phyloP scores from a whole-genome alignment of 2,329 filamentous ascomycete species.

The Endoconidiophora laricicola region DNA sequence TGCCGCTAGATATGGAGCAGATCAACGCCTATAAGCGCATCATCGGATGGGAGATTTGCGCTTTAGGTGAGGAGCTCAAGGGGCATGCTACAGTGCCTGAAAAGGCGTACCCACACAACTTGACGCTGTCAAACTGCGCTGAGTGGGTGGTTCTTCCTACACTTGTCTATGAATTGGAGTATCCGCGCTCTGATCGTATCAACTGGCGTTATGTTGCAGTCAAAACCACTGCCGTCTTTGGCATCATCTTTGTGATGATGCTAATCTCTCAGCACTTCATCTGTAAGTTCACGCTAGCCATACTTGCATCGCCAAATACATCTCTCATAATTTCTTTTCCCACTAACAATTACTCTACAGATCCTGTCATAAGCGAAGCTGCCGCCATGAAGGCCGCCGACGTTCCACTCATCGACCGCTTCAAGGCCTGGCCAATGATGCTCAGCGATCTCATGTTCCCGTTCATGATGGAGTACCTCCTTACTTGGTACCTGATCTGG shows the following conservation, averaged over 20 bases:
- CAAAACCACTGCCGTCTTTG: slow-evolving; percentile 53
- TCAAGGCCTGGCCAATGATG: slow-evolving; percentile 56
- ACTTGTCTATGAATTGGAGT: slow-evolving; percentile 63
- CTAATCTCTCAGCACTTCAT: slow-evolving; percentile 62
- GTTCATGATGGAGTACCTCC: slow-evolving; percentile 62
- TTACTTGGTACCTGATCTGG: slow-evolving; percentile 73
- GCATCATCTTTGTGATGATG: slow-evolving; percentile 63
- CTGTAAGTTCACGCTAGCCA: slow-evolving; percentile 22
- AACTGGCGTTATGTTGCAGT: slow-evolving; percentile 62
- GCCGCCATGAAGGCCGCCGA: slow-evolving; percentile 50
- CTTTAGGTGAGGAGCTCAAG: slow-evolving; percentile 45
- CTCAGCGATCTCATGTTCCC: slow-evolving; percentile 62
- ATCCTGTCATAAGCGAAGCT: slow-evolving; percentile 53
- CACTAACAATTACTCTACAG: slow-evolving; percentile 15
- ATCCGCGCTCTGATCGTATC: slow-evolving; percentile 50
- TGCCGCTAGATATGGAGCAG: slow-evolving; percentile 44
- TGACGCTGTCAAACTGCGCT: slow-evolving; percentile 47
- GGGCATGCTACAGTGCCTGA: slow-evolving; percentile 37
- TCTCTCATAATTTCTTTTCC: slow-evolving; percentile 8
- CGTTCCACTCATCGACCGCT: slow-evolving; percentile 41
- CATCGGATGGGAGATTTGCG: slow-evolving; percentile 49
- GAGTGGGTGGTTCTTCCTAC: slow-evolving; percentile 64
- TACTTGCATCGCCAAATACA: neutral
- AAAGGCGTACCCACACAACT: slow-evolving; percentile 50
- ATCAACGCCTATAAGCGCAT: slow-evolving; percentile 46